Base-by-base conservation (phyloP, 805 yeast genomes). In the Candida maltosa region DNA sequence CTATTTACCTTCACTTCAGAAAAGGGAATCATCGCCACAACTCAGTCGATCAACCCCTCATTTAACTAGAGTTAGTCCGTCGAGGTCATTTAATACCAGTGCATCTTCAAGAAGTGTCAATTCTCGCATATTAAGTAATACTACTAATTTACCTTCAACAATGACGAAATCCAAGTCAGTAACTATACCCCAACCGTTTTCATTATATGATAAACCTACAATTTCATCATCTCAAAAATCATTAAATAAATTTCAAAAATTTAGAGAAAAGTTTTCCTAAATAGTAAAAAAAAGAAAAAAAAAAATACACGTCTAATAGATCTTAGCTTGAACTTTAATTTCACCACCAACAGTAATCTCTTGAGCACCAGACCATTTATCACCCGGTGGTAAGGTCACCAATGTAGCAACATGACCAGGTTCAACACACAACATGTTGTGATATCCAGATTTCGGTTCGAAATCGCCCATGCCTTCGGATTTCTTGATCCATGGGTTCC, bases 401-500 rank as follows among this genome's bases (percentile, higher is more conserved):
- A 84, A 83, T 31, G 80, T 78, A 39, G 76, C 71, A 26, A 93
- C 97, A 47, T 80, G 72, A 28, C 98, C 98, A 2, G 96, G 94
- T 61, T 93, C 98, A 38, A 93, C 75, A 63, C 98, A 93, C 39
- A 93, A 77, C 97, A 93, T 91, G 30, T 81, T 69, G 46, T 78
- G 72, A 67, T 70, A 93, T 5, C 96, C 97, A 35, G 62, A 59
- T 56, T 85, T 87, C 33, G 97, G 98, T 48, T 71, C 75, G 52
- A 91, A 93, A 62, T 93, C 98, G 27, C 69, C 80, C 91, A 93
- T 86, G 2, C 83, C 80, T 16, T 64, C 69, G n/a, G 93, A 76
- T 58, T 84, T 86, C 38, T 83, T 73, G 46, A 76, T 69, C 98
- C 97, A 93, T 24, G 98, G 98, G 60, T 93, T 93, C 98, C 98